Evolutionary conservation across 495 filamentous ascomycete genomes (phyloP), one percentile per base, ranked within the genome.

Genomic region (Daldinia loculata): DNA sequence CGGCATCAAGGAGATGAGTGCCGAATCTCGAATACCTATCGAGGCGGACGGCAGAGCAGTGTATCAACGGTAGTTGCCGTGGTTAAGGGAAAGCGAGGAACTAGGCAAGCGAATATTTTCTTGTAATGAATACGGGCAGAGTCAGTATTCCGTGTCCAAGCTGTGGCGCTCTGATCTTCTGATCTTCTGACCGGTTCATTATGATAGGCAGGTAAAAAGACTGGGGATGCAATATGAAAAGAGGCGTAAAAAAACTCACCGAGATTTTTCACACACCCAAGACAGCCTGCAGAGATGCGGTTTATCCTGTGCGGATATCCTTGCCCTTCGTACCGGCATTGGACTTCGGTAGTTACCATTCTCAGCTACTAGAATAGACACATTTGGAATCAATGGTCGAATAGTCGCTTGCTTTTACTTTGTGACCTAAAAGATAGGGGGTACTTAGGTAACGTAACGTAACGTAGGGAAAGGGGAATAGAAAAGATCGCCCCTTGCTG

Each of bases 1-100:
- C 7, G 58, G 63, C 32, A 43, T 55, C 4, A 66, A 34, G 27
- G 70, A 69, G 51, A 60, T 72, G 32, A 57, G 61, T 39, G 65
- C 56, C 15, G 70, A 69, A 30, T 19, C 19, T 11, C 56, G n/a
- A 19, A 2, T 61, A 14, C 60, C 63, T 12, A 34, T 39, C 9
- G 60, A 64, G 48, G 67, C 27, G 61, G 27, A 61, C 61, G 15
- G 70, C 50, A 19, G 39, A 45, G 26, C 12, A 12, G 43, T 62
- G 19, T 2, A 57, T 22, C 34, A 34, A 56, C 65, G 51, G 36
- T 57, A 65, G 41, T 30, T 29, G 0, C n/a, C 17, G 32, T 14
- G 22, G 7, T 27, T 36, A 14, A 22, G 24, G 2, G 56, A 43
- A 24, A 15, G 6, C 4, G 11, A 43, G 56, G 7, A 29, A 19